A percentile compares a stretch with the other conserved stretches of the same genome.
These are phyloP conservation scores for Caulochytrium protostelioides DNA, from an alignment of 371 early-diverging fungal species.

Conservation along the genomic window DNA sequence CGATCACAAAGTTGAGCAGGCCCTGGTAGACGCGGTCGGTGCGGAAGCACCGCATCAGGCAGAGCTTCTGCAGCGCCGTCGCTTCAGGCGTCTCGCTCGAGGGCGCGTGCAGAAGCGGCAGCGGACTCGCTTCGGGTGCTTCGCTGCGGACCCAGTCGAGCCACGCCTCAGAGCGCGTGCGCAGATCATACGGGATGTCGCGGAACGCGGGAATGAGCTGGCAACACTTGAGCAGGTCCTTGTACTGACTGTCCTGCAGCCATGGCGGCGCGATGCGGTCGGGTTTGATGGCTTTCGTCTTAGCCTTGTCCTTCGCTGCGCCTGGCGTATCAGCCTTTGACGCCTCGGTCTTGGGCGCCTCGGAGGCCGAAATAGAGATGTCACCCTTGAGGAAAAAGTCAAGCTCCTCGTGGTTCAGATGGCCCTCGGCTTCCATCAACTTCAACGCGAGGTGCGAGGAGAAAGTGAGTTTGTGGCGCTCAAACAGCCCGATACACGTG, in stretches of 20 bases:
- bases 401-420: constrained; percentile 23
- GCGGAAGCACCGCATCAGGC: constrained; percentile 31
- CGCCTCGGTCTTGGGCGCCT: no score
- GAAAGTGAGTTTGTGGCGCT: constrained; percentile 37
- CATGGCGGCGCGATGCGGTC: constrained; percentile 29
- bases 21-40: constrained; percentile 34
- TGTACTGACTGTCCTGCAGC: constrained; percentile 32
- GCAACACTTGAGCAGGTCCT: constrained; percentile 19
- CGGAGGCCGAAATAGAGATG: no score
- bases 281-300: constrained; percentile 12
- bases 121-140: constrained; percentile 19
- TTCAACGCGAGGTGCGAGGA: constrained; percentile 38
- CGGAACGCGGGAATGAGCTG: constrained; percentile 18
- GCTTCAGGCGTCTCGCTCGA: no score
- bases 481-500: constrained; percentile 35
- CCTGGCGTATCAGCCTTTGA: no score
- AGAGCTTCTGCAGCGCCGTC: constrained; percentile 28
- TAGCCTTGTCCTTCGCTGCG: no score
- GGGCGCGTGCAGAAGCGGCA: constrained; percentile 27
- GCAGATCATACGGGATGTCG: constrained; percentile 13
- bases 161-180: constrained; percentile 16
- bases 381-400: constrained; percentile 40
- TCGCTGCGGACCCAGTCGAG: constrained; percentile 23
- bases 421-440: constrained; percentile 31
- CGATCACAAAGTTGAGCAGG: constrained; percentile 33